Conservation (phyloP, 140 eudicot species). For the Flaveria floridana region DNA sequence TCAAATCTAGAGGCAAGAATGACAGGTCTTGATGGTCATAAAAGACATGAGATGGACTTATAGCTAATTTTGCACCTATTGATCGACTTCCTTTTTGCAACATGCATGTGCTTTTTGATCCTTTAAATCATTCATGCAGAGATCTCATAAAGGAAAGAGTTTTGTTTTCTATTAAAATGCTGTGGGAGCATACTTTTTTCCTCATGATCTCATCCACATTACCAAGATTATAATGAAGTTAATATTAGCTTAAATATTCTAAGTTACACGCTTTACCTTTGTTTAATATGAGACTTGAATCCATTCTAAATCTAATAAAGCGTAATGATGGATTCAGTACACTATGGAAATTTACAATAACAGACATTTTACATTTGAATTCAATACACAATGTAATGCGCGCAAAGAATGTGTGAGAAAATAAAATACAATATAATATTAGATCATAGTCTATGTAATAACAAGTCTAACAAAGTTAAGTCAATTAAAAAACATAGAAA, state of each 20-base stretch:
- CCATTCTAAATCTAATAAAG: no score
- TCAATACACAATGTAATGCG: no score
- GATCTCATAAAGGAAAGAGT: not conserved
- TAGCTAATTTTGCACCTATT: constrained; percentile 5
- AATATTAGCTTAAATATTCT: not conserved
- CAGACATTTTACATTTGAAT: not conserved
- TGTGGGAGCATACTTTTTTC: not conserved
- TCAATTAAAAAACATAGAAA: no score
- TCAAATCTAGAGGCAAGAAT: not conserved
- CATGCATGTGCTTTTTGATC: constrained; percentile 13
- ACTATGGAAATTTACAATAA: no score
- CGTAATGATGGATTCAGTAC: not conserved
- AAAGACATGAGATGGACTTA: not conserved
- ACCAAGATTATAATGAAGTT: not conserved
- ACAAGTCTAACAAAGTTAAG: no score
- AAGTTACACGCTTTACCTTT: no score
- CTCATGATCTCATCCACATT: not conserved
- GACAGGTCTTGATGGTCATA: constrained; percentile 5
- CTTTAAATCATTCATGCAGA: not conserved
- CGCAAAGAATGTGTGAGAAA: no score
- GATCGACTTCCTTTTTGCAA: not conserved
- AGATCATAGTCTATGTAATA: no score
- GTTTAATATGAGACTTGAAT: no score
- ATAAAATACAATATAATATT: no score
- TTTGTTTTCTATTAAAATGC: not conserved